phyloP scores from a whole-genome alignment of 2,329 filamentous ascomycete species.

The Penicillium sp. region DNA sequence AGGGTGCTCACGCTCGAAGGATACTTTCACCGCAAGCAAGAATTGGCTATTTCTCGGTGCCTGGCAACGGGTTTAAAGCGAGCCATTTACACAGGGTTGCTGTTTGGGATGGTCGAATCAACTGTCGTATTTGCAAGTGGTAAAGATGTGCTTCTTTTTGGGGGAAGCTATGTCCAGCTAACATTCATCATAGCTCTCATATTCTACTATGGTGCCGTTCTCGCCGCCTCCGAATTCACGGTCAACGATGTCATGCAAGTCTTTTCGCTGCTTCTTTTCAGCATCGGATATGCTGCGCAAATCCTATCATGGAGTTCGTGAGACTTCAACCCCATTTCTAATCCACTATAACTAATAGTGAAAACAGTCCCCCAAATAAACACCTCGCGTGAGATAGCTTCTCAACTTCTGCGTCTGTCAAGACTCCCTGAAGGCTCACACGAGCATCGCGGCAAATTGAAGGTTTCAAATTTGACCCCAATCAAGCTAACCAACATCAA shows the following conservation, averaged over 20 bases:
- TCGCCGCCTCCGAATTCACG: constrained; percentile 53
- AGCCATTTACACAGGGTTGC: constrained; percentile 61
- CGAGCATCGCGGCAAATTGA: constrained; percentile 52
- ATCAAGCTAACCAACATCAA: constrained; percentile 59
- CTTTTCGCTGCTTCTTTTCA: constrained; percentile 78
- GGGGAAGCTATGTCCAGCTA: neutral
- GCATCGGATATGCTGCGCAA: constrained; percentile 65
- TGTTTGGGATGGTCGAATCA: constrained; percentile 75
- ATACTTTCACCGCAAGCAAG: constrained; percentile 65
- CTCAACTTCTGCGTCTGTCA: constrained; percentile 66
- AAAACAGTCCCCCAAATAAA: constrained; percentile 68
- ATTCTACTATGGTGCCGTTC: constrained; percentile 72
- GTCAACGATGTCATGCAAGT: constrained; percentile 65
- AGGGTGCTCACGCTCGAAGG: constrained; percentile 67
- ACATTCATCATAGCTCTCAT: constrained; percentile 55
- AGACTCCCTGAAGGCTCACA: constrained; percentile 56
- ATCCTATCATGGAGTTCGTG: constrained; percentile 58
- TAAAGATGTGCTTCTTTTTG: constrained; percentile 21
- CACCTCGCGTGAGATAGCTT: constrained; percentile 66
- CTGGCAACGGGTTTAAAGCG: constrained; percentile 61
- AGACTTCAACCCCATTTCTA: too few relatives aligned
- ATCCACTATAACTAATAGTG: constrained; percentile 5
- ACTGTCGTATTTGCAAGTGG: constrained; percentile 64
- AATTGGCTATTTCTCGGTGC: constrained; percentile 48
- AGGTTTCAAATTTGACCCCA: constrained; percentile 42